These are phyloP conservation scores for Tieghemiomyces parasiticus DNA, from an alignment of 192 early-diverging fungal species.

Conservation along the genomic window DNA sequence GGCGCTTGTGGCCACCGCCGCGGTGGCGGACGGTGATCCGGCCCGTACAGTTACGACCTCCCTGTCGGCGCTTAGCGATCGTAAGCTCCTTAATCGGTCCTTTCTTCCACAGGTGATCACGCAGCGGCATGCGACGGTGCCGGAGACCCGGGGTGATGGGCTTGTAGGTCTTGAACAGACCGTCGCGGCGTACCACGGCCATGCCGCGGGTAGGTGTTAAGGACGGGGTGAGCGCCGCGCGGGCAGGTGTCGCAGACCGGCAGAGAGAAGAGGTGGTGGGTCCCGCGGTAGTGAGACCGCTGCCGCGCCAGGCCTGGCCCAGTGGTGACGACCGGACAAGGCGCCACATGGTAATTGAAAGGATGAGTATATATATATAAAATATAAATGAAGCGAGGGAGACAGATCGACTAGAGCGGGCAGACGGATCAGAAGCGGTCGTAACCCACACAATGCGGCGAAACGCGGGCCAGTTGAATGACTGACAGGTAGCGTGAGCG, in stretches of 20 bases:
- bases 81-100: constrained; percentile 64
- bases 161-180: constrained; percentile 88
- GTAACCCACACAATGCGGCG: too few relatives aligned
- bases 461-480: too few relatives aligned
- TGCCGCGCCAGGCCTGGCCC: too few relatives aligned
- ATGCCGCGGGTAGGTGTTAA: background rate
- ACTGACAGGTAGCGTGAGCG: too few relatives aligned
- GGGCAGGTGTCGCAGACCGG: background rate
- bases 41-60: constrained; percentile 82
- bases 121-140: constrained; percentile 68
- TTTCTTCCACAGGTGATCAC: constrained; percentile 80
- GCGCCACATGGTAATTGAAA: background rate
- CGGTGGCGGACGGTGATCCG: constrained; percentile 82
- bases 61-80: constrained; percentile 62
- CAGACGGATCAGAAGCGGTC: too few relatives aligned
- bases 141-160: constrained; percentile 72
- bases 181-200: constrained; percentile 21
- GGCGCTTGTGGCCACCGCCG: constrained; percentile 84
- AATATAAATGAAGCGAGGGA: background rate
- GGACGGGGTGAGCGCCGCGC: background rate
- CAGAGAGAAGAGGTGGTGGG: background rate
- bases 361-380: background rate
- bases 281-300: too few relatives aligned
- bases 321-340: background rate
- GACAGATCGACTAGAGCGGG: background rate